phyloP scores from a whole-genome alignment of 2,329 filamentous ascomycete genomes.

The Pyricularia grisea region DNA sequence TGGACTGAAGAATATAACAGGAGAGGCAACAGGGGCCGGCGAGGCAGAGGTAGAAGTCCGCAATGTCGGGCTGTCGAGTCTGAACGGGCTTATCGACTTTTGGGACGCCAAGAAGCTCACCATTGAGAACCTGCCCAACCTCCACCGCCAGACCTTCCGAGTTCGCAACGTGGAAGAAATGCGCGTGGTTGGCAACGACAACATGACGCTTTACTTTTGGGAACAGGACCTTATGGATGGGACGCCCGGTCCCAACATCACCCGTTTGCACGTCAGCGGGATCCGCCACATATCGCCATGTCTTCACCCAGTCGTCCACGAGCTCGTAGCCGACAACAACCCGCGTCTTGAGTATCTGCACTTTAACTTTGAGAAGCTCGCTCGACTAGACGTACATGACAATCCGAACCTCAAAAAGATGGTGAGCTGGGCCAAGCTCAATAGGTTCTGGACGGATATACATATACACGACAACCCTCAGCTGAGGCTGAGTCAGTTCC shows the following conservation, averaged over 20 bases:
- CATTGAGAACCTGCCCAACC: slow-evolving; percentile 5
- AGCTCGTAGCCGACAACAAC: slow-evolving; percentile 6
- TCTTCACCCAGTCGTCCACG: slow-evolving; percentile 1
- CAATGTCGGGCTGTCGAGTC: not conserved
- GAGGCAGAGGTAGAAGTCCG: slow-evolving; percentile 3
- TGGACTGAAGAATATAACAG: slow-evolving; percentile 5
- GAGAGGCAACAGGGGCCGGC: not conserved
- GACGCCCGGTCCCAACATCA: not conserved
- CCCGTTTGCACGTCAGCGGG: slow-evolving; percentile 1
- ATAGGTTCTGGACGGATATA: slow-evolving; percentile 3
- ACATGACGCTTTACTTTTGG: slow-evolving; percentile 6
- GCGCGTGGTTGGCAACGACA: slow-evolving; percentile 5
- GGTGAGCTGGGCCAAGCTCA: slow-evolving; percentile 1
- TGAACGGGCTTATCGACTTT: slow-evolving; percentile 4
- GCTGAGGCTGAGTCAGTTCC: slow-evolving; percentile 2
- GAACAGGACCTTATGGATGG: not conserved
- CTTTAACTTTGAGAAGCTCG: slow-evolving; percentile 5
- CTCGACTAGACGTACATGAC: slow-evolving; percentile 3
- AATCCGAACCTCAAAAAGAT: slow-evolving; percentile 5
- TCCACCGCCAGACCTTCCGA: not conserved
- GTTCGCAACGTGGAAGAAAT: slow-evolving; percentile 3
- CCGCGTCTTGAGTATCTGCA: slow-evolving; percentile 5
- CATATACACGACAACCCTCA: slow-evolving; percentile 5
- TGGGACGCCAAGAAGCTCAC: slow-evolving; percentile 2
- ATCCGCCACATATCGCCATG: slow-evolving; percentile 4